Conservation (phyloP, 306 rosid genomes). For the Sphenostylis stenocarpa region DNA sequence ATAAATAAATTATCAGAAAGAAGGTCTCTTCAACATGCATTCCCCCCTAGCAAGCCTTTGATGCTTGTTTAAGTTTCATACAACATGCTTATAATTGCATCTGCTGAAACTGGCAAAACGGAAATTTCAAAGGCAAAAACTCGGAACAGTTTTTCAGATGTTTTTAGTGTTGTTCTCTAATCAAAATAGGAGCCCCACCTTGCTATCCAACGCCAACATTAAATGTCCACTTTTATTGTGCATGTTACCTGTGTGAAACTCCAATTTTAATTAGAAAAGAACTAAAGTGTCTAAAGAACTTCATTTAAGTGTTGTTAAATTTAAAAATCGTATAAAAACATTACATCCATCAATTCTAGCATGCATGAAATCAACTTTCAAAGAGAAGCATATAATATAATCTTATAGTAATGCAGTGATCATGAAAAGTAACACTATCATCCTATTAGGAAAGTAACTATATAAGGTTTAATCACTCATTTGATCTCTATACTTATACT, state of each 20-base stretch:
- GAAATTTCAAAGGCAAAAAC: background rate
- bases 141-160: background rate
- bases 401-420: background rate
- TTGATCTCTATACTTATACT: no score
- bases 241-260: background rate
- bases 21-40: constrained; percentile 11
- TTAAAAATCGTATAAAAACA: background rate
- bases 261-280: background rate
- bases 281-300: background rate
- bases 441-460: background rate
- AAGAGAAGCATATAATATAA: background rate
- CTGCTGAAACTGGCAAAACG: background rate
- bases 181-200: background rate
- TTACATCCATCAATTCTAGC: background rate
- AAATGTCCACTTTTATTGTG: background rate
- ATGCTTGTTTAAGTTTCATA: background rate
- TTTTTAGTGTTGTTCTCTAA: background rate
- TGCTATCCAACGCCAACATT: background rate
- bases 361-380: constrained; percentile 1
- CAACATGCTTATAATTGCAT: background rate
- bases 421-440: background rate
- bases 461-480: no score
- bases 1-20: background rate
- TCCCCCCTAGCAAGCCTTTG: background rate
- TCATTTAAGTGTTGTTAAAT: background rate